Conservation (phyloP, 805 yeast genomes). For the Ascoidea asiatica region DNA sequence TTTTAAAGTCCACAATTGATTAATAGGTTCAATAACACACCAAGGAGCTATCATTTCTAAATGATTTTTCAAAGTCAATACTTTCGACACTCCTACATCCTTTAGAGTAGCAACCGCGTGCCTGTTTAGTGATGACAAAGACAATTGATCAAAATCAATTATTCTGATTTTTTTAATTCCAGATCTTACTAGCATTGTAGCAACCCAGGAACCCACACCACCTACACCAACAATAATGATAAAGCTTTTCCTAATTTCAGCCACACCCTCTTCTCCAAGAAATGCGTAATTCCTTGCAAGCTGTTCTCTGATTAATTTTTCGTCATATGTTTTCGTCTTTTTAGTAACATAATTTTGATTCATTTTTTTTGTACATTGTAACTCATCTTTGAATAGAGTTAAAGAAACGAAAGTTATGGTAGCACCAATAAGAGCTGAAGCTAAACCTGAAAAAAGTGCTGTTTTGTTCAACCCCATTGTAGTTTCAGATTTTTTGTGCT, state of each 20-base stretch:
- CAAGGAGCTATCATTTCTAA: slow-evolving; percentile 80
- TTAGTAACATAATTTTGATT: background rate
- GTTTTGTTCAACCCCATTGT: too few species aligned
- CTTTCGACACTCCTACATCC: slow-evolving; percentile 92
- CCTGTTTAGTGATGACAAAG: slow-evolving; percentile 81
- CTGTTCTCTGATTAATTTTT: slow-evolving; percentile 77
- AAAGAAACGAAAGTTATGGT: too few species aligned
- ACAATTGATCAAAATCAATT: slow-evolving; percentile 93
- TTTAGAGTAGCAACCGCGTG: slow-evolving; percentile 86
- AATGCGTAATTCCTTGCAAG: slow-evolving; percentile 90
- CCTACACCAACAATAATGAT: slow-evolving; percentile 88
- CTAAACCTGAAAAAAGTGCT: too few species aligned
- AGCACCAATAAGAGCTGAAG: too few species aligned
- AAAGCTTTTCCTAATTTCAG: slow-evolving; percentile 50
- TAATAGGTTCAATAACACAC: slow-evolving; percentile 67
- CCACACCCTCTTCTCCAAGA: slow-evolving; percentile 75
- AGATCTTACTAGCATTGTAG: slow-evolving; percentile 80
- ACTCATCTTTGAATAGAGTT: too few species aligned
- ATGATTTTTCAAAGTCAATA: slow-evolving; percentile 61
- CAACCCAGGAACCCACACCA: slow-evolving; percentile 97
- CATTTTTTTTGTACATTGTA: too few species aligned
- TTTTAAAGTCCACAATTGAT: slow-evolving; percentile 63
- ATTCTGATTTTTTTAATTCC: slow-evolving; percentile 73
- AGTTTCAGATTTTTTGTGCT: too few species aligned
- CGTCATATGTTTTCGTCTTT: slow-evolving; percentile 25